phyloP scores from a whole-genome alignment of 768 basidiomycete species.

The Trametes gibbosa region DNA sequence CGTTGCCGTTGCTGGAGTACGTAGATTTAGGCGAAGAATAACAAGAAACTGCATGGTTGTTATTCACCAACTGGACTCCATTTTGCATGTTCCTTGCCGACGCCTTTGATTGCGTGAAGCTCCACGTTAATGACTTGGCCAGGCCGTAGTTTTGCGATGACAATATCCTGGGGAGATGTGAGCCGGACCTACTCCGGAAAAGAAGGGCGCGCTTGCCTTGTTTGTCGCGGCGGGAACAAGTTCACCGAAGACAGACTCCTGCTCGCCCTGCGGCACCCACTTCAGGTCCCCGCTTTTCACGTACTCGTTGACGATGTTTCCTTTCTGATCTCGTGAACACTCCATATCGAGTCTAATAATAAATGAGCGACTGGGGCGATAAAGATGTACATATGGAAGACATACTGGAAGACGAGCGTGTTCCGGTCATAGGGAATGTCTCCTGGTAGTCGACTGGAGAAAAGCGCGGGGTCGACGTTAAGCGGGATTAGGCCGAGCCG shows the following conservation, averaged over 20 bases:
- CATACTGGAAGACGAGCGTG: slow-evolving; percentile 77
- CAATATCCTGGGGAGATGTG: slow-evolving; percentile 54
- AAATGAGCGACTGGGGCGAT: neutral
- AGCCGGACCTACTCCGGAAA: too few species aligned
- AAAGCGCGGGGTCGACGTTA: slow-evolving; percentile 73
- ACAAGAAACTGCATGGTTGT: neutral
- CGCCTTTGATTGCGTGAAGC: slow-evolving; percentile 87
- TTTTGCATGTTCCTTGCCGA: slow-evolving; percentile 95
- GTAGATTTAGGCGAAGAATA: too few species aligned
- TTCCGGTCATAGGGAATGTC: slow-evolving; percentile 77
- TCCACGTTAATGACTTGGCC: slow-evolving; percentile 87
- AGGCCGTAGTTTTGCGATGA: slow-evolving; percentile 87
- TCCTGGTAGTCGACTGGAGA: slow-evolving; percentile 48
- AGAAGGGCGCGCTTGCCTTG: slow-evolving; percentile 25
- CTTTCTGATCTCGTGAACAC: slow-evolving; percentile 52
- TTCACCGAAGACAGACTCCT: slow-evolving; percentile 54
- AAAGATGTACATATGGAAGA: neutral
- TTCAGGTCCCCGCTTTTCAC: slow-evolving; percentile 62
- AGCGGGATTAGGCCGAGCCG: slow-evolving; percentile 91
- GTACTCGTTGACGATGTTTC: slow-evolving; percentile 36
- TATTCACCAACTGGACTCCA: slow-evolving; percentile 88
- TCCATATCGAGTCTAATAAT: slow-evolving; percentile 46
- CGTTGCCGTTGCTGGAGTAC: slow-evolving; percentile 79
- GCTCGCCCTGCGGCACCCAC: slow-evolving; percentile 85
- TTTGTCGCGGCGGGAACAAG: slow-evolving; percentile 61